Conservation (phyloP, 129 eudicot genomes). For the Silybum marianum region DNA sequence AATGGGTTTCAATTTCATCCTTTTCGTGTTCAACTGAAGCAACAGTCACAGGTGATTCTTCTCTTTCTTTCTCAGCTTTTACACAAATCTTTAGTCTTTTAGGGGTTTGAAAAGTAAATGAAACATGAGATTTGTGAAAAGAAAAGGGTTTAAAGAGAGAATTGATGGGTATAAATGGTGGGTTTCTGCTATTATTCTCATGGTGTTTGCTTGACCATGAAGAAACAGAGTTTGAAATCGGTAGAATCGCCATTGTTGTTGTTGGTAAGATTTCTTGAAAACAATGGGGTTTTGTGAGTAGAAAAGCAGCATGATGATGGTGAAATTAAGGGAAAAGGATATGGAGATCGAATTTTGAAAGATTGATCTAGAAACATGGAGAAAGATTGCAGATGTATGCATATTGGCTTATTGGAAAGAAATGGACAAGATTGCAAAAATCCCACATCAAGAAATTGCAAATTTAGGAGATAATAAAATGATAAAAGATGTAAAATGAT, state of each 20-base stretch:
- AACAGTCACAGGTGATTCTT: slow-evolving; percentile 43
- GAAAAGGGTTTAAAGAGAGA: slow-evolving; percentile 32
- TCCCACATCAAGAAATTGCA: neutral
- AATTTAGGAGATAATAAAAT: neutral
- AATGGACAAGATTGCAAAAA: slow-evolving; percentile 24
- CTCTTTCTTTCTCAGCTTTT: slow-evolving; percentile 57
- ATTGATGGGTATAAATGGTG: slow-evolving; percentile 21
- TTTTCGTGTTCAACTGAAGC: slow-evolving; percentile 38
- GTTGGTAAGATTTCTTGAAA: slow-evolving; percentile 16
- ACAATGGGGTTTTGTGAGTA: slow-evolving; percentile 4
- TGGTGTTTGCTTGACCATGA: slow-evolving; percentile 21
- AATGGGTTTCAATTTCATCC: slow-evolving; percentile 38
- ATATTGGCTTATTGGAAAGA: neutral
- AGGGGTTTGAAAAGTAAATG: slow-evolving; percentile 29
- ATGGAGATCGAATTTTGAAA: slow-evolving; percentile 10
- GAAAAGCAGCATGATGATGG: slow-evolving; percentile 22
- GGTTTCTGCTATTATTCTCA: slow-evolving; percentile 8
- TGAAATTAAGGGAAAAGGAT: slow-evolving; percentile 7
- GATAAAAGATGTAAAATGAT: neutral
- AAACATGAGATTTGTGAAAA: slow-evolving; percentile 26
- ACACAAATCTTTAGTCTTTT: slow-evolving; percentile 44
- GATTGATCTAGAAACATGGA: slow-evolving; percentile 70
- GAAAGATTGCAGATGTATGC: slow-evolving; percentile 55
- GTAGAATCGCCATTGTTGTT: slow-evolving; percentile 54
- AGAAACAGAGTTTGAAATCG: slow-evolving; percentile 38